Percentiles rank a stretch among this genome's conserved stretches.
These are phyloP conservation scores for Sporothrix pseudoabietina DNA, from an alignment of 2,329 filamentous ascomycete species.

Conservation along the genomic window DNA sequence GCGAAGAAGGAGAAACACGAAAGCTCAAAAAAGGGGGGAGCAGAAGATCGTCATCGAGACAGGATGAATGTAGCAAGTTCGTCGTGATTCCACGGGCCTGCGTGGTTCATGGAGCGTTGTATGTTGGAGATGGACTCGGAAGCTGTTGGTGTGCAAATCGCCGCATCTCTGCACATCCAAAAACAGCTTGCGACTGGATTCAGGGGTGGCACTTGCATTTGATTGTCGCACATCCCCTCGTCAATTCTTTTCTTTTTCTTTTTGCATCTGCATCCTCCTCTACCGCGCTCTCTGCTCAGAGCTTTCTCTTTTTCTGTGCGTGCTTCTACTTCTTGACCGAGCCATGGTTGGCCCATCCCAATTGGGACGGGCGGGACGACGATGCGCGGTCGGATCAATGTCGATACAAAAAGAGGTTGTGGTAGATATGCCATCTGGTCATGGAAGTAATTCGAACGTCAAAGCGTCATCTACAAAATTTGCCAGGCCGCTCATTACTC, in stretches of 20 bases:
- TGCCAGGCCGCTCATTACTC: neutral
- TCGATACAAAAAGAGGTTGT: neutral
- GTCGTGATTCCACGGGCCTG: neutral
- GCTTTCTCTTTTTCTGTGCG: neutral
- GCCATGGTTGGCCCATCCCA: neutral
- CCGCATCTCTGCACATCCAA: neutral
- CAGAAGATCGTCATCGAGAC: neutral
- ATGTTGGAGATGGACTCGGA: neutral
- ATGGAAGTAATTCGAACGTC: neutral
- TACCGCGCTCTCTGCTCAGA: neutral
- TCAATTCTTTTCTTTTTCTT: neutral
- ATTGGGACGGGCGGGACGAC: slow-evolving; percentile 6
- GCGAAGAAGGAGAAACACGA: slow-evolving; percentile 8
- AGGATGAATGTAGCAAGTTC: neutral
- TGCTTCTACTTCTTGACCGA: neutral
- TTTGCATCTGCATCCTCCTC: neutral
- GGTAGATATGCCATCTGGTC: too few species aligned
- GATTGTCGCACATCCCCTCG: neutral
- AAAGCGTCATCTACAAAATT: slow-evolving; percentile 3
- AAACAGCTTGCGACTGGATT: slow-evolving; percentile 13
- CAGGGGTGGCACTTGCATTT: neutral
- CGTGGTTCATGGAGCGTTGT: neutral
- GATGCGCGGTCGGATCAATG: slow-evolving; percentile 20
- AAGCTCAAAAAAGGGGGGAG: neutral
- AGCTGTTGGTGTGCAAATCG: neutral